A percentile compares a stretch with the other conserved stretches of the same genome.
These are phyloP conservation scores for Chytriomyces sp. DNA, from an alignment of 192 early-diverging fungal genomes.

Conservation along the genomic window DNA sequence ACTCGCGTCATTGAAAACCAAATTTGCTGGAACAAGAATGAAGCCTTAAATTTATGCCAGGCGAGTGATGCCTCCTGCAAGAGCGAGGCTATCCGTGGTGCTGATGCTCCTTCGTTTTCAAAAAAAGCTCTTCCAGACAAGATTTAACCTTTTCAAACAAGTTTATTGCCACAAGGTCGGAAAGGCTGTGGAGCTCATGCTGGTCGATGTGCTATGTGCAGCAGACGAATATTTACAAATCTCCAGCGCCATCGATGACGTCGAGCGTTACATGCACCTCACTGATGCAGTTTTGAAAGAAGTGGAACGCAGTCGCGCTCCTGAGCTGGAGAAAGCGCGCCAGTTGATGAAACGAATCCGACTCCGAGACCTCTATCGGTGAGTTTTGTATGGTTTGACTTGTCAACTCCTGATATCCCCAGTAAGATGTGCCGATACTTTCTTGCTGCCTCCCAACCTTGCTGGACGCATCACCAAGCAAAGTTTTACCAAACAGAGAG, in stretches of 20 bases:
- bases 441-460: not conserved
- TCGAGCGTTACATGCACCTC: slow-evolving; percentile 69
- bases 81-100: not conserved
- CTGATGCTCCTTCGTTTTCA: not conserved
- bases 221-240: slow-evolving; percentile 74
- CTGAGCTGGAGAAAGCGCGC: slow-evolving; percentile 65
- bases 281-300: slow-evolving; percentile 81
- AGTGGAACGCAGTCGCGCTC: slow-evolving; percentile 36
- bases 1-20: slow-evolving; percentile 86
- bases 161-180: slow-evolving; percentile 86
- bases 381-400: slow-evolving; percentile 6
- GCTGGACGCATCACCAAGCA: slow-evolving; percentile 28
- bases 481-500: slow-evolving; percentile 65
- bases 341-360: slow-evolving; percentile 74
- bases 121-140: slow-evolving; percentile 32
- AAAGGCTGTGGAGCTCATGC: slow-evolving; percentile 80
- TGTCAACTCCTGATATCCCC: not conserved
- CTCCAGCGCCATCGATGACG: slow-evolving; percentile 60
- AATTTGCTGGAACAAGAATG: slow-evolving; percentile 88
- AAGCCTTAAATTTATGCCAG: slow-evolving; percentile 86
- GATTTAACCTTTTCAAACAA: slow-evolving; percentile 48
- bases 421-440: slow-evolving; percentile 26
- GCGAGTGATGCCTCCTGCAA: slow-evolving; percentile 18
- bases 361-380: slow-evolving; percentile 82
- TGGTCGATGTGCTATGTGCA: slow-evolving; percentile 80